phyloP scores from a whole-genome alignment of 202 grass and related monocot genomes.

The Zoysia matrella region DNA sequence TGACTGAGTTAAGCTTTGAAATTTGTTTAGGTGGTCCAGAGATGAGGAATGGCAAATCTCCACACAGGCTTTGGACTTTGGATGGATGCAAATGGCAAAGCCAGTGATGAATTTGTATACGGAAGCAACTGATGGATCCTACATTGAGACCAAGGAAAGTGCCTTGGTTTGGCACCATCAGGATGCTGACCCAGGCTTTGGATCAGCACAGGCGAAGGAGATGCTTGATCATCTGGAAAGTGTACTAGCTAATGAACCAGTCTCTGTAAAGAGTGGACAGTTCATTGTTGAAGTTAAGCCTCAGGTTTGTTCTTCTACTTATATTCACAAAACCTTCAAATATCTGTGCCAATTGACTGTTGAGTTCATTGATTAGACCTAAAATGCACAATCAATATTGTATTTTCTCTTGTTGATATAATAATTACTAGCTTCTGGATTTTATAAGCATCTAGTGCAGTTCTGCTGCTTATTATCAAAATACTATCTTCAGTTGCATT shows the following conservation, averaged over 20 bases:
- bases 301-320: slow-evolving; percentile 65
- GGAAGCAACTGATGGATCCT: slow-evolving; percentile 91
- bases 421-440: neutral
- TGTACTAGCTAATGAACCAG: slow-evolving; percentile 93
- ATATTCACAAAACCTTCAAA: slow-evolving; percentile 13
- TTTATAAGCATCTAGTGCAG: neutral
- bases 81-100: slow-evolving; percentile 90
- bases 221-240: slow-evolving; percentile 97
- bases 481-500: neutral
- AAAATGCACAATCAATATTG: slow-evolving; percentile 7
- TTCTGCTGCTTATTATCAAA: slow-evolving; percentile 19
- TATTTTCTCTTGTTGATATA: slow-evolving; percentile 10
- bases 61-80: slow-evolving; percentile 61
- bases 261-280: slow-evolving; percentile 86
- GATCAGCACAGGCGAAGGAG: slow-evolving; percentile 95
- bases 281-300: slow-evolving; percentile 48
- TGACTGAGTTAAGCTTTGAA: slow-evolving; percentile 40
- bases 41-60: slow-evolving; percentile 73
- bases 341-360: slow-evolving; percentile 1
- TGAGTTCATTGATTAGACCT: slow-evolving; percentile 19
- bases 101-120: slow-evolving; percentile 97
- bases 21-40: slow-evolving; percentile 62
- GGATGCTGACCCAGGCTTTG: slow-evolving; percentile 93
- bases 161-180: slow-evolving; percentile 96
- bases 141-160: slow-evolving; percentile 87